phyloP scores from a whole-genome alignment of 495 filamentous ascomycete genomes.

The Penicillium cataractarum region DNA sequence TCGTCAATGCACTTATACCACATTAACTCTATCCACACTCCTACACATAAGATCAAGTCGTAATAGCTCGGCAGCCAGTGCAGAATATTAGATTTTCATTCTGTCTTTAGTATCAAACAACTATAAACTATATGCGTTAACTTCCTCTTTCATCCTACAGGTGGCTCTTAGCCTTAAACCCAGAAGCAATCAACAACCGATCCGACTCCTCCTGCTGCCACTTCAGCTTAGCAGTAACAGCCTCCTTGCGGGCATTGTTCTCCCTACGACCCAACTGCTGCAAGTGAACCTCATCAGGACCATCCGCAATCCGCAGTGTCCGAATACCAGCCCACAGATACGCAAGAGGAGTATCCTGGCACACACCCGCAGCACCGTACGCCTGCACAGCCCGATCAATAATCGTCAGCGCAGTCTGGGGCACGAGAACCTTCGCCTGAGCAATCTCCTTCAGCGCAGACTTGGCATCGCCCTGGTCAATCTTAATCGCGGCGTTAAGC shows the following conservation, averaged over 20 bases:
- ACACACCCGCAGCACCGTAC: conserved; percentile 83
- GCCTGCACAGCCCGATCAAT: conserved; percentile 88
- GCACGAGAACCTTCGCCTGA: conserved; percentile 83
- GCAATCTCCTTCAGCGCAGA: conserved; percentile 82
- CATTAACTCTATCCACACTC: not conserved
- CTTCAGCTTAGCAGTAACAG: conserved; percentile 63
- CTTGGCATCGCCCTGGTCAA: conserved; percentile 81
- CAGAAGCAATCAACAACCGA: conserved; percentile 64
- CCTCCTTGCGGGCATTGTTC: conserved; percentile 67
- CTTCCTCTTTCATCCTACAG: conserved; percentile 34
- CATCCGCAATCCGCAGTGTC: conserved; percentile 84
- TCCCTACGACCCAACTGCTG: conserved; percentile 88
- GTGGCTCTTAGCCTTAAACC: conserved; percentile 51
- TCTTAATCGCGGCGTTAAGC: conserved; percentile 87
- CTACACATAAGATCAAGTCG: not conserved
- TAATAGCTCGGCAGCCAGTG: not conserved
- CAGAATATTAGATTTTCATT: conserved; percentile 3
- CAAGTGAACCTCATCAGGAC: conserved; percentile 91
- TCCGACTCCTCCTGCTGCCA: conserved; percentile 67
- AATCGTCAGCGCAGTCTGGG: conserved; percentile 72
- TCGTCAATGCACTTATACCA: conserved; percentile 19
- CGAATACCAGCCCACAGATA: conserved; percentile 83
- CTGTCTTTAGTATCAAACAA: conserved; percentile 5
- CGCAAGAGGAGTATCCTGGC: conserved; percentile 88
- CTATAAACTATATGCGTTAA: conserved; percentile 2